Base-by-base conservation (phyloP, 176 grass and related monocot genomes). In the Rhynchospora breviuscula region DNA sequence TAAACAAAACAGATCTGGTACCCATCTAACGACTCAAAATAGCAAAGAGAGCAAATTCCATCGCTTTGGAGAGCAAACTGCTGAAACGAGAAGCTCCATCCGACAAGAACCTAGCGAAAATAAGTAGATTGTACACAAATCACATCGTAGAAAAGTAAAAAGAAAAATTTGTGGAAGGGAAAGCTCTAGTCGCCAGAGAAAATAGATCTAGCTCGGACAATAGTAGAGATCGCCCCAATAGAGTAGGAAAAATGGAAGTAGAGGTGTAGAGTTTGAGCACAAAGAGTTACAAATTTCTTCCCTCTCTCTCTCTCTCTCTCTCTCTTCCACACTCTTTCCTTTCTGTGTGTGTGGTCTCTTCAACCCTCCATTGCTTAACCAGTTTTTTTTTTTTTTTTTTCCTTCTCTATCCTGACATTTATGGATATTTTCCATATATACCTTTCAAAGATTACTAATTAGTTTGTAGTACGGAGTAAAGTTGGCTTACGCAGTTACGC, bases 331-430 rank as follows among this genome's bases (percentile, higher is more conserved):
- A 8, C 60, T 66, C 44, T 80, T 79, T 33, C 15, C 25, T 80
- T 58, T 35, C 35, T 40, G 35, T 62, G 29, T 66, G 79, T 49
- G 79, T 63, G 58, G 79, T 67, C 63, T 82, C 59, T 82, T 67
- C 80, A 82, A 67, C 40, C 63, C 80, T 82, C 33, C 80, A 67
- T 82, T 67, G 80, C 60, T 81, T 31, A 26, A 68, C 80, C 60
- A 67, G 62, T 54, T 82, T 29, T 82, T 40, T 40, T 40, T 4
- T 40, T 40, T 40, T 40, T 40, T 2, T 40, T 40, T 40, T 40
- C 4, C n/a, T 82, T 82, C 80, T 82, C 45, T 82, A 67, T 65
- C 78, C 78, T 67, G 80, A 67, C 80, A 62, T 82, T 82, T 48
- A 65, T 65, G 10, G 1, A 79, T 18, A 10, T 46, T 80, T 80